Base-by-base conservation (phyloP, 345 rosid species). In the Fremontodendron californicum region DNA sequence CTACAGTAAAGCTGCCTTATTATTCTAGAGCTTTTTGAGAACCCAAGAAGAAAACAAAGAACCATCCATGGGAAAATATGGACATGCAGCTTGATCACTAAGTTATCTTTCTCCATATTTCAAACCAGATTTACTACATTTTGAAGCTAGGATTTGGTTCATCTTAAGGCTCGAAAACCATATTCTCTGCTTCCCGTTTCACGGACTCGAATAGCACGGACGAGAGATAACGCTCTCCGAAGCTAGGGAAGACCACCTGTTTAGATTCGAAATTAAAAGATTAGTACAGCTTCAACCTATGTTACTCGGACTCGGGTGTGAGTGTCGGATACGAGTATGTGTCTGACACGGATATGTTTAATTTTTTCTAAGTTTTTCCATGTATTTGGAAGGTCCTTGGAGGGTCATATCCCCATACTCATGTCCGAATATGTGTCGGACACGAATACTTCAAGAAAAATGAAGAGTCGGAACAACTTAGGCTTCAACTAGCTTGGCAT, bases 191-290 rank as follows among this genome's bases (percentile, higher is more conserved):
- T 80, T 84, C 89, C 40, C 71, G 77, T 64, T 78, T 82, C 13
- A 89, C 79, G 0, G 89, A 86, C 75, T 87, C 85, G 29, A 89
- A 89, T 49, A 87, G 83, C 77, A 80, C 87, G 2, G 92, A 43
- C 0, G 92, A 86, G 15, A 87, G 81, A 37, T 89, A 87, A 13
- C 90, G 82, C 71, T 89, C 92, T 6, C 92, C 88, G n/a, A 83
- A 80, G 82, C 92, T 89, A 3, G 90, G 92, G 83, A 78, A 78
- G 58, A 78, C 76, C 76, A 46, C 85, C 73, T 75, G 77, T 16
- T 15, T 69, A 3, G 15, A 23, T 25, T 45, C 37, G 25, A 69
- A 69, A 45, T 27, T 46, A 8, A 46, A 16, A 8, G 39, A 46
- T 69, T 15, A 3, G 13, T 49, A 25, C 7, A 54, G 25, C 25